These are phyloP conservation scores for Calonectria hongkongensis DNA, from an alignment of 2,329 filamentous ascomycete genomes.

Conservation along the genomic window DNA sequence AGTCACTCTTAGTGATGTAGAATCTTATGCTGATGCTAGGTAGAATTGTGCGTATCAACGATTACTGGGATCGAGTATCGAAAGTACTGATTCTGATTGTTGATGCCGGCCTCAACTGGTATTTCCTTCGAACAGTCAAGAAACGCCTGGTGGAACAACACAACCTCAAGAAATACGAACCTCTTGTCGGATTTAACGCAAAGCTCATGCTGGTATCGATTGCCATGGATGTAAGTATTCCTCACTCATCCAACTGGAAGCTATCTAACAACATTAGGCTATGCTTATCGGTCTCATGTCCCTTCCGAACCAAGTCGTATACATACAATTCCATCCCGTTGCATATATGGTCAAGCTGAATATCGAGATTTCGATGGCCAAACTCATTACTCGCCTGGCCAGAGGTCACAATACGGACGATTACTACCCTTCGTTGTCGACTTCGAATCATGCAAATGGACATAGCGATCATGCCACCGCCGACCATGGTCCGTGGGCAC, in stretches of 20 bases:
- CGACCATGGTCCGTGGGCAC: slow-evolving; percentile 13
- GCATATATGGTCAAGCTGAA: slow-evolving; percentile 71
- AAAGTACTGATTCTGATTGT: slow-evolving; percentile 71
- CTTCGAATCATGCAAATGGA: not conserved
- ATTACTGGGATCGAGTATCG: slow-evolving; percentile 71
- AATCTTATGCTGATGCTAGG: not conserved
- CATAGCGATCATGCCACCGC: not conserved
- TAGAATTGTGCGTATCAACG: slow-evolving; percentile 65
- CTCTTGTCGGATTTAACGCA: slow-evolving; percentile 69
- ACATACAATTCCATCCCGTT: slow-evolving; percentile 71
- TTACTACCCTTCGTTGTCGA: slow-evolving; percentile 12
- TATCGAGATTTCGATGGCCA: slow-evolving; percentile 62
- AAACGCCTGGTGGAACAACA: slow-evolving; percentile 66
- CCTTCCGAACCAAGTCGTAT: slow-evolving; percentile 58
- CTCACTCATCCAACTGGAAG: too few relatives aligned
- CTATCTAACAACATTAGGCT: not conserved
- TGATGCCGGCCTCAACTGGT: slow-evolving; percentile 71
- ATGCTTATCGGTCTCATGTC: slow-evolving; percentile 60
- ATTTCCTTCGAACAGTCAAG: slow-evolving; percentile 69
- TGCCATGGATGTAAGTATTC: slow-evolving; percentile 66
- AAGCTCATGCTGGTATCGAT: slow-evolving; percentile 70
- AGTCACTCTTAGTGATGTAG: slow-evolving; percentile 23
- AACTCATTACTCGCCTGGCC: slow-evolving; percentile 62
- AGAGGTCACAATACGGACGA: not conserved
- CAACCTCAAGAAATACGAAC: slow-evolving; percentile 70